Base-by-base conservation (phyloP, 2,329 filamentous ascomycete genomes). In the Arthroderma uncinatum region DNA sequence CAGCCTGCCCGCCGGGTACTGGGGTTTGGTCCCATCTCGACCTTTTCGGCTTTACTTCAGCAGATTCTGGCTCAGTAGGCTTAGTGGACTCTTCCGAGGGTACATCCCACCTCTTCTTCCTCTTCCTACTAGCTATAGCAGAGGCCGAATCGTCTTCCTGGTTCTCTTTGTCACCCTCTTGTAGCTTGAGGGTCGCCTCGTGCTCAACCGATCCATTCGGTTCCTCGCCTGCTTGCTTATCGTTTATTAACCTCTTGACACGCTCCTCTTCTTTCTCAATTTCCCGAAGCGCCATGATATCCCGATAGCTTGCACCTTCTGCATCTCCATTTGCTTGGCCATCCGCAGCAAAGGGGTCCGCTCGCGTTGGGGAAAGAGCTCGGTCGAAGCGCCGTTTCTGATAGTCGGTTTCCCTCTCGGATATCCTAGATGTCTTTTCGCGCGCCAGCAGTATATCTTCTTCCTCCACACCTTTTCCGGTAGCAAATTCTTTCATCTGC, bases 61-160 rank as follows among this genome's bases (percentile, higher is more conserved):
- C 72, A 39, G 75, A 65, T 23, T 77, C 68, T n/a, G 76, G 73
- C n/a, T 76, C 67, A 50, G 78, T 73, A 14, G 74, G 67, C 21
- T 78, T 76, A 37, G 81, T 77, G 4, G 77, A 73, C 4, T 76
- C 73, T 39, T 81, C 78, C 5, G 80, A 76, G n/a, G 84, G 77
- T 19, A 91, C 84, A 71, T 96, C 92, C 93, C 93, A 98, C 72
- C 93, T 83, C 78, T 94, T 89, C 80, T 95, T 96, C 67, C 91
- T 83, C 79, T 93, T 93, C 60, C 85, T 82, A 34, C 83, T 82
- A 23, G 81, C 76, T 7, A 79, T 73, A 52, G 79, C 80, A 64
- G 86, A 81, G 53, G 87, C 80, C 54, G 86, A 80, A 48, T 84
- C 85, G 60, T 81, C 79, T 55, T 91, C 86, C 44, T 77, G 79